These are phyloP conservation scores for Ramaria sp. DNA, from an alignment of 768 basidiomycete species.

Conservation along the genomic window DNA sequence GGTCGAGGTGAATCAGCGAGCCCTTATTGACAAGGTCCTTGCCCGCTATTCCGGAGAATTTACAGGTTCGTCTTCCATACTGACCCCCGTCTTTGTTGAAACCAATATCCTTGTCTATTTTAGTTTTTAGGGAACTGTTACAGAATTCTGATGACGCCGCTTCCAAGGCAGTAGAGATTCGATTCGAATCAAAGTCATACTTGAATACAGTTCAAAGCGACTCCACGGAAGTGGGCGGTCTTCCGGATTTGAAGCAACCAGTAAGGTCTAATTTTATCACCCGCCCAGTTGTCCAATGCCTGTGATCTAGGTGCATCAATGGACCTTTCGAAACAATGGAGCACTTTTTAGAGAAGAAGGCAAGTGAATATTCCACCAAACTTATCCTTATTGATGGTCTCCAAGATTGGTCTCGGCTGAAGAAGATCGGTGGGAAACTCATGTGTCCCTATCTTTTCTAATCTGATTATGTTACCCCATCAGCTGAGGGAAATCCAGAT, in stretches of 20 bases:
- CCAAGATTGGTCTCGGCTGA: constrained; percentile 72
- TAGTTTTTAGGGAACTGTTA: constrained; percentile 71
- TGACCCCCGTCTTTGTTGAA: not conserved
- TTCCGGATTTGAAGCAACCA: constrained; percentile 47
- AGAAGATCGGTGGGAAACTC: constrained; percentile 63
- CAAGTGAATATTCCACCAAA: not conserved
- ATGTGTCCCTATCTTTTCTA: not conserved
- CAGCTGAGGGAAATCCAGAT: constrained; percentile 89
- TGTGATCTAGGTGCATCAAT: constrained; percentile 51
- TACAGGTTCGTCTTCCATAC: constrained; percentile 39
- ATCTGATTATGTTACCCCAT: not conserved
- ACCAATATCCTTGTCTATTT: not conserved
- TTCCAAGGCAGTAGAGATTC: constrained; percentile 65
- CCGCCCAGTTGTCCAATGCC: constrained; percentile 37
- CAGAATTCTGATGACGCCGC: constrained; percentile 95
- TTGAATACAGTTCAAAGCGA: constrained; percentile 20
- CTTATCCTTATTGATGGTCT: not conserved
- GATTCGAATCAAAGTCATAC: constrained; percentile 55
- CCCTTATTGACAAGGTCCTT: constrained; percentile 94
- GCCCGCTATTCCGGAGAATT: constrained; percentile 94
- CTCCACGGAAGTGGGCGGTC: constrained; percentile 7
- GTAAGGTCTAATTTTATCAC: not conserved
- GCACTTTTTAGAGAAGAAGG: constrained; percentile 60
- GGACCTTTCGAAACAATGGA: constrained; percentile 86
- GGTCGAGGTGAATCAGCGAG: constrained; percentile 89